Conservation (phyloP, 352 stramenopile genomes). For the Phytopythium ostracodes region DNA sequence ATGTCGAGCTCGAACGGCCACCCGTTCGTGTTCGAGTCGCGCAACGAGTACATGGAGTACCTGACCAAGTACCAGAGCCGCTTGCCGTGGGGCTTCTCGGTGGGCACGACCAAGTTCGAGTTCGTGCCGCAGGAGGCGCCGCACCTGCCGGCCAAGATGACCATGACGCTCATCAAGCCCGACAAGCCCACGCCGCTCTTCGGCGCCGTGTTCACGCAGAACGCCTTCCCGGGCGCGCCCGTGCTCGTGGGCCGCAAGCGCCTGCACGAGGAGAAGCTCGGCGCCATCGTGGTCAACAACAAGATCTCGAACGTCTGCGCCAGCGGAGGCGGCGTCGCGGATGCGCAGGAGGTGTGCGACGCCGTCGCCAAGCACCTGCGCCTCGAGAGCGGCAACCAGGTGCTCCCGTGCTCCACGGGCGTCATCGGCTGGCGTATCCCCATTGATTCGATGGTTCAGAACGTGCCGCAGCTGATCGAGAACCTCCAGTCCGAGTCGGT, state of each 20-base stretch:
- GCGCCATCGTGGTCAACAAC: constrained; percentile 98
- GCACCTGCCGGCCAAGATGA: constrained; percentile 81
- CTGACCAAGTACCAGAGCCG: constrained; percentile 68
- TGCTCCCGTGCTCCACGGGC: constrained; percentile 95
- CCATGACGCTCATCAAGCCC: constrained; percentile 83
- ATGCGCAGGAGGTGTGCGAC: constrained; percentile 92
- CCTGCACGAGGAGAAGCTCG: constrained; percentile 86
- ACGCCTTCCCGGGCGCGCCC: constrained; percentile 87
- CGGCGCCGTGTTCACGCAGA: constrained; percentile 89
- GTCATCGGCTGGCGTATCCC: constrained; percentile 99
- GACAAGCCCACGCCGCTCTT: constrained; percentile 83
- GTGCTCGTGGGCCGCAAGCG: constrained; percentile 90
- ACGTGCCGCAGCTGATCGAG: constrained; percentile 71
- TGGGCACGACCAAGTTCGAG: constrained; percentile 78
- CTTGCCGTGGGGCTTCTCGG: constrained; percentile 82
- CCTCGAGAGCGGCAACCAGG: constrained; percentile 74
- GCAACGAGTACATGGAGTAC: constrained; percentile 81
- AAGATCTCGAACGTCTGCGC: constrained; percentile 99
- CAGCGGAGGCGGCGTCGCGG: constrained; percentile 88
- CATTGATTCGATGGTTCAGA: constrained; percentile 87
- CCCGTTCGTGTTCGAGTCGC: constrained; percentile 78
- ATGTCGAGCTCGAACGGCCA: constrained; percentile 38
- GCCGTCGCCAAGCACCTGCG: constrained; percentile 87
- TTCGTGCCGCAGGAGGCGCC: constrained; percentile 84
- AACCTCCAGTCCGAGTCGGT: constrained; percentile 93